These are phyloP conservation scores for Zygosaccharomyces pseudorouxii DNA, from an alignment of 805 yeast species.

Conservation along the genomic window DNA sequence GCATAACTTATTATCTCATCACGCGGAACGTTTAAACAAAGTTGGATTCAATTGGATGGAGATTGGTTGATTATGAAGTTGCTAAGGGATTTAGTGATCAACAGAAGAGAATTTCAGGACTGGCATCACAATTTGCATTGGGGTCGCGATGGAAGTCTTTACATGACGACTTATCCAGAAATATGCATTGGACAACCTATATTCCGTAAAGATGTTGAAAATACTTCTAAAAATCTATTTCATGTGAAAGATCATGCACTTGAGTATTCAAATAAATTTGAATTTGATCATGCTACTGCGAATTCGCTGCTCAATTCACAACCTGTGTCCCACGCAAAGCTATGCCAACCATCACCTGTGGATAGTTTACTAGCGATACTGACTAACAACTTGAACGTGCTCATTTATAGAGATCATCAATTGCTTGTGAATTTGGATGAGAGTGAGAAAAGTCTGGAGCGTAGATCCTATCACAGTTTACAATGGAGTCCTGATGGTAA, in stretches of 20 bases:
- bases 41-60: neutral
- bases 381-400: constrained; percentile 30
- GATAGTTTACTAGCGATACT: constrained; percentile 22
- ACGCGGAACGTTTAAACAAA: constrained; percentile 1
- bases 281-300: constrained; percentile 20
- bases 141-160: constrained; percentile 31
- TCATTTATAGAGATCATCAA: constrained; percentile 17
- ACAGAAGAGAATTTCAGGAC: constrained; percentile 28
- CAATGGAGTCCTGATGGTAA: constrained; percentile 27
- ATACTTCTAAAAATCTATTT: constrained; percentile 23
- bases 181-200: constrained; percentile 29
- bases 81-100: constrained; percentile 26
- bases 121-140: constrained; percentile 28
- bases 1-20: neutral
- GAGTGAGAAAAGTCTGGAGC: constrained; percentile 5
- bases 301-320: constrained; percentile 30
- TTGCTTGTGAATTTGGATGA: constrained; percentile 23
- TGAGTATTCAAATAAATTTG: constrained; percentile 26
- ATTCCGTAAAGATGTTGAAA: constrained; percentile 18
- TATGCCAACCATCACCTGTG: constrained; percentile 22
- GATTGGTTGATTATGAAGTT: constrained; percentile 19
- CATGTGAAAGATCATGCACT: constrained; percentile 26
- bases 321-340: constrained; percentile 24
- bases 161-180: constrained; percentile 26
- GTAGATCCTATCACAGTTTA: constrained; percentile 27